phyloP scores from a whole-genome alignment of 192 early-diverging fungal genomes.

The Mortierella claussenii region DNA sequence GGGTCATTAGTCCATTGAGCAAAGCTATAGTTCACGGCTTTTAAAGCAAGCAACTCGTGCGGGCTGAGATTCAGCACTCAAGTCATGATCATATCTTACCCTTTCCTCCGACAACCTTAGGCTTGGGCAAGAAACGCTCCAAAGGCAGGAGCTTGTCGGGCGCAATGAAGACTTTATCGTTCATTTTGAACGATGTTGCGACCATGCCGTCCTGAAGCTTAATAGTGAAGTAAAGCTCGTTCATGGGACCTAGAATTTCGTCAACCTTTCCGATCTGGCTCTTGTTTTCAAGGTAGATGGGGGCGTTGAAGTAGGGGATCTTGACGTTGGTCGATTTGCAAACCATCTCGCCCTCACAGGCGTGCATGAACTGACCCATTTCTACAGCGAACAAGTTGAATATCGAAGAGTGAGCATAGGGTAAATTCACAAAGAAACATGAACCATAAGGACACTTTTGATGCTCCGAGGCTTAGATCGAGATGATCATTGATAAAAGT shows the following conservation, averaged over 20 bases:
- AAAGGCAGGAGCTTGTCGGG: constrained; percentile 94
- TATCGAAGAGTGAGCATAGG: not conserved
- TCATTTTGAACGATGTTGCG: constrained; percentile 88
- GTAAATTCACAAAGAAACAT: no score
- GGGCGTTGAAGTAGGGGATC: constrained; percentile 99
- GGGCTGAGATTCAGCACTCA: no score
- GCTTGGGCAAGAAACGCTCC: constrained; percentile 97
- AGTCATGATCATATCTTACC: constrained; percentile 52
- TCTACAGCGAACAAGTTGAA: constrained; percentile 56
- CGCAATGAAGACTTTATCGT: constrained; percentile 94
- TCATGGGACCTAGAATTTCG: constrained; percentile 97
- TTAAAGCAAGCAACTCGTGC: no score
- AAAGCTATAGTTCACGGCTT: not conserved
- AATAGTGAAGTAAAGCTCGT: constrained; percentile 98
- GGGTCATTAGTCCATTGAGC: not conserved
- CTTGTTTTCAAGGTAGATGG: constrained; percentile 98
- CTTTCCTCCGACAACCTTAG: constrained; percentile 71
- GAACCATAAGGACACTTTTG: no score
- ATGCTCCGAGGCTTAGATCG: not conserved
- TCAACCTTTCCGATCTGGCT: constrained; percentile 99
- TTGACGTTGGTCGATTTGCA: constrained; percentile 89
- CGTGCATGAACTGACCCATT: constrained; percentile 92
- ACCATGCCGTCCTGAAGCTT: constrained; percentile 94
- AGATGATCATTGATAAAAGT: no score
- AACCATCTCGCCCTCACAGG: constrained; percentile 98